Percentiles rank a stretch among this genome's conserved stretches.
These are phyloP conservation scores for Corniculantispora saksenae DNA, from an alignment of 2,329 filamentous ascomycete genomes.

Conservation along the genomic window DNA sequence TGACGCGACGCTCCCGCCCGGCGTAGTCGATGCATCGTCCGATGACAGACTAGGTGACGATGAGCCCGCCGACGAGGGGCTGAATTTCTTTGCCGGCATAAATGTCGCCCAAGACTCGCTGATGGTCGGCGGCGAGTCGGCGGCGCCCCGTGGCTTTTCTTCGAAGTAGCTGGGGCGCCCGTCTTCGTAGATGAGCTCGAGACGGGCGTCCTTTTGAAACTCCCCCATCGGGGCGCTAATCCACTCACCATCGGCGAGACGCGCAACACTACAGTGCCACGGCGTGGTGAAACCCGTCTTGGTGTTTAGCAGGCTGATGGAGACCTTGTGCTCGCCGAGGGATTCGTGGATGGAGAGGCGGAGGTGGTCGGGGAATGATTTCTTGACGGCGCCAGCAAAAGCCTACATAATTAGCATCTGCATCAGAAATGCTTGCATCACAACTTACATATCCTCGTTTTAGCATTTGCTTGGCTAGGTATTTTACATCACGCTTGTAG, in stretches of 20 bases:
- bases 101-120: constrained; percentile 8
- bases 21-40: not conserved
- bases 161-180: constrained; percentile 27
- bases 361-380: constrained; percentile 29
- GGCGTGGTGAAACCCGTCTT: constrained; percentile 34
- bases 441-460: constrained; percentile 31
- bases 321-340: constrained; percentile 29
- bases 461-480: constrained; percentile 35
- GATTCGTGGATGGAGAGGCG: constrained; percentile 35
- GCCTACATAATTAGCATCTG: constrained; percentile 24
- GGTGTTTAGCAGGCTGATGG: constrained; percentile 32
- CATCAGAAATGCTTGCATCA: not conserved
- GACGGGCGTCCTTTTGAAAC: constrained; percentile 24
- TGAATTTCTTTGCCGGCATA: constrained; percentile 9
- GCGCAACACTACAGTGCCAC: constrained; percentile 33
- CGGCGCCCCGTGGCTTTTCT: constrained; percentile 15
- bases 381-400: constrained; percentile 31
- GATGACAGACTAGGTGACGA: not conserved
- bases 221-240: constrained; percentile 31
- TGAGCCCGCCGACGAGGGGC: not conserved
- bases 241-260: constrained; percentile 27
- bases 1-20: not conserved
- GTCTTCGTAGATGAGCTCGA: constrained; percentile 28
- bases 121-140: not conserved
- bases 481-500: constrained; percentile 30